Base-by-base conservation (phyloP, 225 moss, liverwort and hornwort genomes). In the Pseudisothecium myosuroides region DNA sequence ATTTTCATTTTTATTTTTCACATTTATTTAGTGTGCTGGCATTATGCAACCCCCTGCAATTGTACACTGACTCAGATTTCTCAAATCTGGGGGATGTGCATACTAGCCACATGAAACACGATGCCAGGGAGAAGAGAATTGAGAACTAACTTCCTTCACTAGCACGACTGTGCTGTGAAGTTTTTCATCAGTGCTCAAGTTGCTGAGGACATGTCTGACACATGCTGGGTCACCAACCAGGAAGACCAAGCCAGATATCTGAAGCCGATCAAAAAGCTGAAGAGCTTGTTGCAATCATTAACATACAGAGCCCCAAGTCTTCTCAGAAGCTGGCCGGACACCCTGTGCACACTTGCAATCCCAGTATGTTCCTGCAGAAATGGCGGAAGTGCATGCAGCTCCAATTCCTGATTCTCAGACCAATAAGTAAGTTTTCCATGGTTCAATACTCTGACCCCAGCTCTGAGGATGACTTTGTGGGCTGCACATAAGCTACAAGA, bases 201-300 rank as follows among this genome's bases (percentile, higher is more conserved):
- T 89, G 82, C 87, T 80, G 80, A 88, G 74, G 80, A 80, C 61
- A 60, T 27, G 36, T 75, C 93, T 89, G 91, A 93, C 89, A 89
- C 14, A 37, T 66, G 47, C 69, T 86, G 83, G 82, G 91, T 83
- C 83, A 89, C 86, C 86, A 89, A 80, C 88, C 88, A 88, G 86
- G 86, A 89, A 88, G 93, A 93, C 88, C 89, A 80, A 74, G 86
- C 80, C 87, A 89, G 91, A 86, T 86, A 88, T 86, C 89, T 89
- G 88, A 86, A 83, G 79, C 83, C 1, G 7, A n/a, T n/a, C n/a
- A n/a, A 88, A 93, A 91, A 90, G 93, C 89, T 89, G 88, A 80
- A 85, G 34, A 55, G 83, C 86, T 89, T 69, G 91, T 86, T 86
- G 91, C 80, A 93, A 93, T 93, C 83, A 91, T 93, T 88, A 82